Percentiles rank a stretch among this genome's conserved stretches.
Conservation (phyloP, 2,329 filamentous ascomycete species). For the Chalaropsis thielavioides region DNA sequence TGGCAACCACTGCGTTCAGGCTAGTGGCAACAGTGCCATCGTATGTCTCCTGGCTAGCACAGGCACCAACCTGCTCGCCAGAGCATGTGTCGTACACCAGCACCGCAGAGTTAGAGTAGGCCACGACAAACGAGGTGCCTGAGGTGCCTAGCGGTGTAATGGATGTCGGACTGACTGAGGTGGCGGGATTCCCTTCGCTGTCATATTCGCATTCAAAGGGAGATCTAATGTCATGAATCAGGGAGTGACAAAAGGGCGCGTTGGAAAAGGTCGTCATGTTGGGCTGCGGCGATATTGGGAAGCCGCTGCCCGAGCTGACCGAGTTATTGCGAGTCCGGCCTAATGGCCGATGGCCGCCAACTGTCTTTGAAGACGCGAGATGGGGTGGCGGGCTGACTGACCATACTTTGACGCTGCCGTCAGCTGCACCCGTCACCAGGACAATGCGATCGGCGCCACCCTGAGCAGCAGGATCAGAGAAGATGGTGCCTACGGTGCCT, state of each 20-base stretch:
- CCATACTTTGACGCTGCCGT: constrained; percentile 88
- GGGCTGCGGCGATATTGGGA: constrained; percentile 79
- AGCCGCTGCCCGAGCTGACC: constrained; percentile 85
- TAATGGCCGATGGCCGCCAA: constrained; percentile 31
- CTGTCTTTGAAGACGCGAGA: constrained; percentile 57
- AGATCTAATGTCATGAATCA: constrained; percentile 74
- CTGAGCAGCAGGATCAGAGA: constrained; percentile 59
- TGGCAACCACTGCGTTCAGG: constrained; percentile 83
- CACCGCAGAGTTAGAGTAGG: constrained; percentile 79
- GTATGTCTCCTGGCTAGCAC: constrained; percentile 91
- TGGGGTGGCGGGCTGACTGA: constrained; percentile 84
- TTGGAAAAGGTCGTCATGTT: constrained; percentile 57
- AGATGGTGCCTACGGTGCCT: constrained; percentile 63
- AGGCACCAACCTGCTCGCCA: constrained; percentile 78
- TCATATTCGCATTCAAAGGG: constrained; percentile 21
- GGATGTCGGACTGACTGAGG: constrained; percentile 66
- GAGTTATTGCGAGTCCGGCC: constrained; percentile 79
- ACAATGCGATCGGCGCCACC: constrained; percentile 75
- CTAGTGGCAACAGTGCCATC: constrained; percentile 65
- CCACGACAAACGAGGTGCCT: constrained; percentile 83
- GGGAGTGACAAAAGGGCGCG: constrained; percentile 73
- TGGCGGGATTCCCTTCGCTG: constrained; percentile 31
- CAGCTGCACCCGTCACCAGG: constrained; percentile 80
- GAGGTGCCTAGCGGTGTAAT: constrained; percentile 75
- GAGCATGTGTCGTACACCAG: constrained; percentile 85